These are phyloP conservation scores for Cyclospora cayetanensis DNA, from an alignment of 169 alveolate species.

Conservation along the genomic window DNA sequence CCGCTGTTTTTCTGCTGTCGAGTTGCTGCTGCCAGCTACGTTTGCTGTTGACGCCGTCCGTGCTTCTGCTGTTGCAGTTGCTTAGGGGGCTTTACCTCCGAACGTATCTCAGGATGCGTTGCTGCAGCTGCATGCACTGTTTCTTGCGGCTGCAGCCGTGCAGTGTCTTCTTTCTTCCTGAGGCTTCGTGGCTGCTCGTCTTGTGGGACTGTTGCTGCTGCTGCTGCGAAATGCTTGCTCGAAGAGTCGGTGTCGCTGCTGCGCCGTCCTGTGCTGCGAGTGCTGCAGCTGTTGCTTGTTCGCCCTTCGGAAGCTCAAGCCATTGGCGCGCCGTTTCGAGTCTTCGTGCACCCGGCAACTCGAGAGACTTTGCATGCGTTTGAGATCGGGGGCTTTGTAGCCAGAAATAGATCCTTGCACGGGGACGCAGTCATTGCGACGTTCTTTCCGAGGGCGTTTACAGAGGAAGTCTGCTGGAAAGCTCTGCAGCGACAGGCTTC, in stretches of 20 bases:
- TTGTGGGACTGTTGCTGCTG: not conserved
- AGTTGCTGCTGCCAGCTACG: not conserved
- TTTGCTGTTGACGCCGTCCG: not conserved
- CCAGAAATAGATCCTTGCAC: slow-evolving; percentile 58
- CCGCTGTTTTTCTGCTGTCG: too few relatives aligned
- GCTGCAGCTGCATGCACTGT: not conserved
- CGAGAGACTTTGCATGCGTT: slow-evolving; percentile 49
- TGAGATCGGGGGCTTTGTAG: slow-evolving; percentile 46
- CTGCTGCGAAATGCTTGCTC: not conserved
- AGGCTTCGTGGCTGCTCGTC: too few relatives aligned
- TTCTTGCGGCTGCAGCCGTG: not conserved
- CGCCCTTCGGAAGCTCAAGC: not conserved
- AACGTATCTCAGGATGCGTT: not conserved
- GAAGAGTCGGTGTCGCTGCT: not conserved
- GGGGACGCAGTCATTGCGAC: slow-evolving; percentile 49
- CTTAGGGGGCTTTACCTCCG: too few relatives aligned
- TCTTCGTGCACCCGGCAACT: slow-evolving; percentile 22
- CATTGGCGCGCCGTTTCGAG: not conserved
- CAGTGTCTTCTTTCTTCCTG: too few relatives aligned
- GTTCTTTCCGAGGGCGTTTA: not conserved
- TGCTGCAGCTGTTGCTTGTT: slow-evolving; percentile 1
- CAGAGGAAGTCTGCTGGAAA: not conserved
- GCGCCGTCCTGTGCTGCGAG: not conserved
- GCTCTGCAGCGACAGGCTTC: slow-evolving; percentile 15
- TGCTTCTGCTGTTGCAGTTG: not conserved